These are phyloP conservation scores for Alternaria postmessia DNA, from an alignment of 2,329 filamentous ascomycete genomes.

Conservation along the genomic window DNA sequence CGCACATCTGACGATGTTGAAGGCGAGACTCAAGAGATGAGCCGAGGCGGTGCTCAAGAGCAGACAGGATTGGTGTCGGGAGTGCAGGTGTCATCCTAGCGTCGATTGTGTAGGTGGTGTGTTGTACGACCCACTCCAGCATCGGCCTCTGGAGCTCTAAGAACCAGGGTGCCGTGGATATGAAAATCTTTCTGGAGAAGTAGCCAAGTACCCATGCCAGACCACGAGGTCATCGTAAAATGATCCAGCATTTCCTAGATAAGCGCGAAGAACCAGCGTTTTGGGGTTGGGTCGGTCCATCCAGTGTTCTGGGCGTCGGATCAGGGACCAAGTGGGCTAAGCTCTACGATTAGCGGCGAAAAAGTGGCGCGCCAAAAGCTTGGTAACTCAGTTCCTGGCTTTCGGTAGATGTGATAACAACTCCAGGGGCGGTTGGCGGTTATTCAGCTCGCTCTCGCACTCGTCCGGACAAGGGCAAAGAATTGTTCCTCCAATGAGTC, in stretches of 20 bases:
- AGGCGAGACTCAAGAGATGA: not conserved
- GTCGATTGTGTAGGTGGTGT: not conserved
- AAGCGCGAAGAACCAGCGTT: not conserved
- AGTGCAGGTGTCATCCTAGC: not conserved
- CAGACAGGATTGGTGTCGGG: not conserved
- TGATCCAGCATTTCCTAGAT: not conserved
- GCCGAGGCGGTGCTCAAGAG: not conserved
- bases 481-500: conserved; percentile 3
- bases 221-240: not conserved
- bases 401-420: not conserved
- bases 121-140: not conserved
- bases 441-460: not conserved
- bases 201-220: not conserved
- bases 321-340: conserved; percentile 6
- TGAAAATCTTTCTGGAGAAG: conserved; percentile 6
- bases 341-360: conserved; percentile 4
- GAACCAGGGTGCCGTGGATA: not conserved
- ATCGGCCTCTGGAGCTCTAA: conserved; percentile 1
- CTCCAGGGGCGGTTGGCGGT: not conserved
- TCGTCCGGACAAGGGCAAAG: not conserved
- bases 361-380: conserved; percentile 9
- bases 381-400: conserved; percentile 7
- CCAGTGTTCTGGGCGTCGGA: conserved; percentile 14
- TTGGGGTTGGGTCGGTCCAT: not conserved
- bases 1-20: not conserved